phyloP scores from a whole-genome alignment of 805 yeast species.

The Brettanomyces nanus region DNA sequence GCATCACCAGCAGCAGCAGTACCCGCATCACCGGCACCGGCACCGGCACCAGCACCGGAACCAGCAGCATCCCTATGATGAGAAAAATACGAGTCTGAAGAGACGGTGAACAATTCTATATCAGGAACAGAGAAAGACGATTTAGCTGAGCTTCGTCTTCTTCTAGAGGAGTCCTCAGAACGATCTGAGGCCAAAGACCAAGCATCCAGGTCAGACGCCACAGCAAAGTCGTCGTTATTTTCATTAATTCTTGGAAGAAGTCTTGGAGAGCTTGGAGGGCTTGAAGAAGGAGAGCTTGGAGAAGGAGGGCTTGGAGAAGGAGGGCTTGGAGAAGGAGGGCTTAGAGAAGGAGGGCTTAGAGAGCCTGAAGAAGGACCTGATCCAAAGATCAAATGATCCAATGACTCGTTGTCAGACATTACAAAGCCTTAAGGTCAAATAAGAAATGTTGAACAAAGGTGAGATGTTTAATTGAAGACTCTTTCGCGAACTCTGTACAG shows the following conservation, averaged over 20 bases:
- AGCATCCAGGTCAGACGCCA: constrained; percentile 22
- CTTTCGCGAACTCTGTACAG: too few relatives aligned
- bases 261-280: constrained; percentile 26
- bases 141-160: neutral
- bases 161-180: neutral
- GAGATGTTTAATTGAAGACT: too few relatives aligned
- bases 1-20: neutral
- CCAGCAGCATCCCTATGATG: constrained; percentile 20
- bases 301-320: neutral
- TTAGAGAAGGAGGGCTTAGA: too few relatives aligned
- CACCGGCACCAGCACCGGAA: neutral
- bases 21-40: constrained; percentile 2
- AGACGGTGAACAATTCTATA: constrained; percentile 12
- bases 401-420: neutral
- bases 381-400: too few relatives aligned
- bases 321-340: too few relatives aligned
- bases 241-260: constrained; percentile 20
- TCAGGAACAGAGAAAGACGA: neutral
- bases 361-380: too few relatives aligned
- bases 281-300: constrained; percentile 5
- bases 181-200: constrained; percentile 22
- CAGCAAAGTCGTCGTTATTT: constrained; percentile 24
- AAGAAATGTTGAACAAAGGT: neutral
- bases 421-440: neutral
- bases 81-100: constrained; percentile 28